phyloP scores from a whole-genome alignment of 1,139 yeast species.

The Pichia sp. region DNA sequence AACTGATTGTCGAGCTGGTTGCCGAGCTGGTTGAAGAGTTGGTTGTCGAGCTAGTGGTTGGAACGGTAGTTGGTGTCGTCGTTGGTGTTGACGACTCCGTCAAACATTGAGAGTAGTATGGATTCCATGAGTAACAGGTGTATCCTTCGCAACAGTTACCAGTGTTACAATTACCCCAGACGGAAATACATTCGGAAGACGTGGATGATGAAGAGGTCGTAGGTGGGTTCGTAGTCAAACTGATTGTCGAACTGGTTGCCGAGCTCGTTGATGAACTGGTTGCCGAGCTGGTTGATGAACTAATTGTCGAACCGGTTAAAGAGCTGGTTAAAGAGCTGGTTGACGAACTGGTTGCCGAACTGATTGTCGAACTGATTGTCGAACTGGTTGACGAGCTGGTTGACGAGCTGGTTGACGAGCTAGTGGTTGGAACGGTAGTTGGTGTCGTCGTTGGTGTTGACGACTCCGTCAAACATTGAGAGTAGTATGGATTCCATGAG shows the following conservation, averaged over 20 bases:
- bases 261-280: neutral
- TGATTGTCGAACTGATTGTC: too few species aligned
- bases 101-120: neutral
- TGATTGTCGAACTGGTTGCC: too few species aligned
- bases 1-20: neutral
- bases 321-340: too few species aligned
- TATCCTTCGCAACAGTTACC: neutral
- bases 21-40: neutral
- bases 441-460: neutral
- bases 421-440: neutral
- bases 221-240: neutral
- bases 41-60: neutral
- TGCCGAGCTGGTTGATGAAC: too few species aligned
- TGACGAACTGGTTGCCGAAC: too few species aligned
- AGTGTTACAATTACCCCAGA: neutral
- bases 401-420: neutral
- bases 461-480: too few species aligned
- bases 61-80: neutral
- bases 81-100: neutral
- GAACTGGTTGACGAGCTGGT: too few species aligned
- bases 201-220: slow-evolving; percentile 1
- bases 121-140: neutral
- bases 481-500: neutral
- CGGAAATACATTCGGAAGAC: slow-evolving; percentile 5
- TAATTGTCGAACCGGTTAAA: too few species aligned